Base-by-base conservation (phyloP, 805 yeast genomes). In the Saccharomycopsis vini region DNA sequence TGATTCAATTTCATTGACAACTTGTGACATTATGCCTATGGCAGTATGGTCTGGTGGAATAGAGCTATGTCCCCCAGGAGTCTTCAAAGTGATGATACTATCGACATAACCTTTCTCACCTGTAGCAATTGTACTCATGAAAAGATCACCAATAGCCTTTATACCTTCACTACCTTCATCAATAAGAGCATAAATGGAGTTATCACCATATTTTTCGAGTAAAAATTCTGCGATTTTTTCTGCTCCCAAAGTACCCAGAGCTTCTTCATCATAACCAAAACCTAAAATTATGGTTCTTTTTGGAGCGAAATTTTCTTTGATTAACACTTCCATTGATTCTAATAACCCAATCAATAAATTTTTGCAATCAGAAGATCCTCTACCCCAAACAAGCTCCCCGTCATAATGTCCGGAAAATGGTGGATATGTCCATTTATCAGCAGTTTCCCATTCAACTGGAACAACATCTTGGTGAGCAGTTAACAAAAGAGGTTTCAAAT, bases 381-480 rank as follows among this genome's bases (percentile, higher is more conserved):
- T 71, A 2, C 95, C 95, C 72, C 77, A 83, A 3, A 87, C 53
- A 34, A 56, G 62, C 21, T 68, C 64, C 13, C 86, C 88, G 53
- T 86, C 94, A 55, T 65, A 83, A 53, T 71, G 64, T 13, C 82
- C 87, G 15, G 68, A 58, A 46, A 75, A 81, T 3, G 95, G 94
- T 9, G 79, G 79, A 55, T 75, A 67, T 0, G 63, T 62, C 94
- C 94, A 85, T 44, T 73, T 65, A 23, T 56, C 60, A 42, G 68
- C 59, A 0, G 87, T 76, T 23, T 70, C 72, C 12, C 60, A 57
- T 52, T 77, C 82, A 7, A 82, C 81, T 1, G 95, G 94, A 20
- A 85, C 95, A 3, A 80, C 85, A 55, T 84, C 94, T 58, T 75
- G 81, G 57, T 85, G 95, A 1, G 90, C 89, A 54, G 81, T 74